These are phyloP conservation scores for Talaromyces proteolyticus DNA, from an alignment of 495 filamentous ascomycete species.

Conservation along the genomic window DNA sequence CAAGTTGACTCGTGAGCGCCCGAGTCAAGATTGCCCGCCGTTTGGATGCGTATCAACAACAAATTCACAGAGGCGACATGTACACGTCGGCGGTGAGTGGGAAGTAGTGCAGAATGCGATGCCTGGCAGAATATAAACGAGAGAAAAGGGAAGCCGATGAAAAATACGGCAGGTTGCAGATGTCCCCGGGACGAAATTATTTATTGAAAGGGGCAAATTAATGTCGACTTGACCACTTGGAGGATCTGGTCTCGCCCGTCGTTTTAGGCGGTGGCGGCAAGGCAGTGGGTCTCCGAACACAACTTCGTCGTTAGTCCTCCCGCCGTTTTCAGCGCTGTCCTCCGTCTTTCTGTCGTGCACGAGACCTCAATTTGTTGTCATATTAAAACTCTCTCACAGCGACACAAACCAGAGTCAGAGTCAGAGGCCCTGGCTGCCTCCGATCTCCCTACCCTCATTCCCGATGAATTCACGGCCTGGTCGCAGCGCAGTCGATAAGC, in stretches of 20 bases:
- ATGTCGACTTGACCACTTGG: no score
- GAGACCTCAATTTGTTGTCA: no score
- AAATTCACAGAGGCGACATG: not conserved
- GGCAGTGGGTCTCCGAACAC: conserved; percentile 1
- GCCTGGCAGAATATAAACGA: not conserved
- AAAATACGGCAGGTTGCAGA: no score
- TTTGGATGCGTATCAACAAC: no score
- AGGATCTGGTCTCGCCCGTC: no score
- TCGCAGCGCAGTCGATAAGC: not conserved
- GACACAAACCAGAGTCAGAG: no score
- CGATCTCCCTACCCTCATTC: no score
- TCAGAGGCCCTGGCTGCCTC: no score
- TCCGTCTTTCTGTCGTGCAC: no score
- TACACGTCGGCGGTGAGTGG: not conserved
- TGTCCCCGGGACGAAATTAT: no score
- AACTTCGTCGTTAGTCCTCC: not conserved
- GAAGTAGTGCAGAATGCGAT: not conserved
- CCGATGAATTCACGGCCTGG: no score
- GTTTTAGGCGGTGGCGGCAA: not conserved
- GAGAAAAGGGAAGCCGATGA: not conserved
- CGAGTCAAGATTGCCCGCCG: not conserved
- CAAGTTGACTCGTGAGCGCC: not conserved
- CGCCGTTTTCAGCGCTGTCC: conserved; percentile 2
- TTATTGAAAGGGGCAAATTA: not conserved
- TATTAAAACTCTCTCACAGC: no score